Conservation (phyloP, 768 basidiomycete genomes). For the Pleurotus platypus region DNA sequence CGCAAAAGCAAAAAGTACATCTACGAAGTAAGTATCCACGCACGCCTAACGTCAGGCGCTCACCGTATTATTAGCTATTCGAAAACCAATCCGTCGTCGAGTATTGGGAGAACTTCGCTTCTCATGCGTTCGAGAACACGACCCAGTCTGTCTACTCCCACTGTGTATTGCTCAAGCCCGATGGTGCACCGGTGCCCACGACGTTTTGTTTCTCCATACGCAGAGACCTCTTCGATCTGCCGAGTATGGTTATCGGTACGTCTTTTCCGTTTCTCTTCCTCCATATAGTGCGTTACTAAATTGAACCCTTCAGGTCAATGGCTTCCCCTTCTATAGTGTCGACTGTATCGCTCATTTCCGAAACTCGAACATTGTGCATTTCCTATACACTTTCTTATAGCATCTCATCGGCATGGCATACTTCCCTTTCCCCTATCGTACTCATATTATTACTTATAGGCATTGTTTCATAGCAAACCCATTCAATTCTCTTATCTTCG, state of each 20-base stretch:
- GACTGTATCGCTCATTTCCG: conserved; percentile 14
- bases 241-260: conserved; percentile 84
- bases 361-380: conserved; percentile 4
- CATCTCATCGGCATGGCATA: conserved; percentile 6
- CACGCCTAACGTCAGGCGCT: neutral
- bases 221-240: conserved; percentile 87
- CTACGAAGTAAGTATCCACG: conserved; percentile 49
- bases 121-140: conserved; percentile 96
- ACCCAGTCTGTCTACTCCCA: conserved; percentile 94
- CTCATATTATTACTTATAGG: conserved; percentile 5
- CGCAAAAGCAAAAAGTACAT: conserved; percentile 59
- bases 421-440: neutral
- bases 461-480: conserved; percentile 4
- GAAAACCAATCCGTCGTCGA: conserved; percentile 94
- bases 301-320: conserved; percentile 63
- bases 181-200: conserved; percentile 80
- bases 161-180: conserved; percentile 83
- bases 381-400: neutral
- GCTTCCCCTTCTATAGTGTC: conserved; percentile 67
- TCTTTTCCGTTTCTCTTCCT: neutral
- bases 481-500: neutral
- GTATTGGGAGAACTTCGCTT: conserved; percentile 96
- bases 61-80: conserved; percentile 57
- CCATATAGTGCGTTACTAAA: neutral
- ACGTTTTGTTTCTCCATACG: conserved; percentile 97